Evolutionary conservation across 805 yeast species (phyloP).

Genomic region (Saccharomycopsis fodiens): DNA sequence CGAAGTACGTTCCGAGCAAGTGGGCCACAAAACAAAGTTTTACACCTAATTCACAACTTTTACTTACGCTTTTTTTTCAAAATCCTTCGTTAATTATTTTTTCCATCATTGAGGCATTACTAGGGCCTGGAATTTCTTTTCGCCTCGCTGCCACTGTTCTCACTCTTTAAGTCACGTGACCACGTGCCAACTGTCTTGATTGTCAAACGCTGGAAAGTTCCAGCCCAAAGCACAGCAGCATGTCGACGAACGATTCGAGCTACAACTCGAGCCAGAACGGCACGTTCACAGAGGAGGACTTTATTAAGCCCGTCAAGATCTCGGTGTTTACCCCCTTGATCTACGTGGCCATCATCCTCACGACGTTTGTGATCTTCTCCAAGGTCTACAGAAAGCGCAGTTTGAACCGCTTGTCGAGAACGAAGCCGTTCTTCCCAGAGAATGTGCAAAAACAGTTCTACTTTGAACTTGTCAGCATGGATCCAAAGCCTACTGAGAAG

Average conservation of each 20-base stretch:
- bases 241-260: not conserved
- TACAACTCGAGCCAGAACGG: constrained; percentile 1
- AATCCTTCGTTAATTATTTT: too few species aligned
- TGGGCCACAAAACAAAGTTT: too few species aligned
- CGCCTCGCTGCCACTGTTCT: too few species aligned
- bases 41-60: too few species aligned
- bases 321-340: constrained; percentile 67
- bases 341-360: constrained; percentile 61
- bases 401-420: constrained; percentile 41
- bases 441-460: constrained; percentile 62
- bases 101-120: too few species aligned
- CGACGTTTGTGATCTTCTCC: constrained; percentile 64
- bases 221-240: not conserved
- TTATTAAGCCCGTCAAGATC: constrained; percentile 26
- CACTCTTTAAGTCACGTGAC: too few species aligned
- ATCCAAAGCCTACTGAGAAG: constrained; percentile 66
- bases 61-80: too few species aligned
- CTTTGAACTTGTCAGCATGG: constrained; percentile 43
- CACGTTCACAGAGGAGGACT: constrained; percentile 5
- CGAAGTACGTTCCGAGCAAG: too few species aligned
- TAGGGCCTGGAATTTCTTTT: too few species aligned
- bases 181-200: too few species aligned
- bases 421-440: constrained; percentile 67
- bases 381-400: constrained; percentile 52
- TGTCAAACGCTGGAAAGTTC: not conserved